Evolutionary conservation across 768 basidiomycete genomes (phyloP).

Genomic region (Tylopilus sp.): DNA sequence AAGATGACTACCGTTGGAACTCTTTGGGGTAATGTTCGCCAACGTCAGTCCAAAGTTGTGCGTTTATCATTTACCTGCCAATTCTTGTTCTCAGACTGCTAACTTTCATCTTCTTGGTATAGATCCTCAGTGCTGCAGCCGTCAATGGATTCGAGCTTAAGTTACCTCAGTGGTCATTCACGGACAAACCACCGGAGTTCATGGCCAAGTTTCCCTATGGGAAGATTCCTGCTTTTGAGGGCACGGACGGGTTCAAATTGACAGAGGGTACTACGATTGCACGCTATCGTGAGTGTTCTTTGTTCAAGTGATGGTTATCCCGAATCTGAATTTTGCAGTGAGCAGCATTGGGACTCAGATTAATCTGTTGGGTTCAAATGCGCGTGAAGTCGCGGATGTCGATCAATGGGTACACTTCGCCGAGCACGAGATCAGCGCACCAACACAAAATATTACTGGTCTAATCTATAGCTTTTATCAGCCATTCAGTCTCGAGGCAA

Average conservation of each 20-base stretch:
- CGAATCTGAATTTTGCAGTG: not conserved
- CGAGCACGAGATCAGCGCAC: conserved; percentile 9
- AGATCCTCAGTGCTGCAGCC: conserved; percentile 22
- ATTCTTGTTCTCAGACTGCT: not conserved
- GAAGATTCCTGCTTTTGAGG: conserved; percentile 23
- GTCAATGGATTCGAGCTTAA: conserved; percentile 15
- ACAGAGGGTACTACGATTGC: conserved; percentile 21
- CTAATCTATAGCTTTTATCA: conserved; percentile 1
- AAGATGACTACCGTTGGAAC: conserved; percentile 18
- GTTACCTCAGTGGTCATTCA: conserved; percentile 11
- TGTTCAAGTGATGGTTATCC: not conserved
- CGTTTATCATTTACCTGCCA: not conserved
- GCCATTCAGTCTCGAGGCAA: conserved; percentile 8
- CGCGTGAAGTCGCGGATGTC: conserved; percentile 8
- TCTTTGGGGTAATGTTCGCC: conserved; percentile 17
- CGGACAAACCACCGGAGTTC: conserved; percentile 11
- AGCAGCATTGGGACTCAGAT: conserved; percentile 12
- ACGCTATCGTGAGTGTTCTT: conserved; percentile 15
- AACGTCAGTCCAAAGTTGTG: conserved; percentile 25
- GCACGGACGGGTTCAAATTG: conserved; percentile 16
- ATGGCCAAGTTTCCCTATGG: conserved; percentile 17
- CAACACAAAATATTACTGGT: not conserved
- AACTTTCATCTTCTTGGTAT: not conserved
- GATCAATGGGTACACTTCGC: conserved; percentile 16
- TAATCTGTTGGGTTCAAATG: conserved; percentile 7